Evolutionary conservation across 768 basidiomycete species (phyloP).

Genomic region (Chalciporus sphaerocephalus): DNA sequence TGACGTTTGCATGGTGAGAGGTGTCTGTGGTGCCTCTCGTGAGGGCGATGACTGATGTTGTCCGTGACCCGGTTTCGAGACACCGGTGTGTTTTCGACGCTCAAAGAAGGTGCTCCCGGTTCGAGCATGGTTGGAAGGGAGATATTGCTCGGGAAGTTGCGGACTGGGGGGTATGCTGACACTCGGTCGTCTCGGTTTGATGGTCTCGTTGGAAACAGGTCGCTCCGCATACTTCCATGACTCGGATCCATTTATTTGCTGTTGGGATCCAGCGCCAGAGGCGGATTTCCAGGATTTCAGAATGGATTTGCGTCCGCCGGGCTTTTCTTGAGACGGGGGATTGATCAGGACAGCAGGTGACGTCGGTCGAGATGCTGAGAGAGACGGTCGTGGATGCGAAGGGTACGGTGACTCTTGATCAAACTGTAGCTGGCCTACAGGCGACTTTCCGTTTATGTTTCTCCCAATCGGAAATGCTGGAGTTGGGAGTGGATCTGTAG

Average conservation of each 20-base stretch:
- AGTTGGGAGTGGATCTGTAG: slow-evolving; percentile 26
- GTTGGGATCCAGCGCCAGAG: slow-evolving; percentile 32
- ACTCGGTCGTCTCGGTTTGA: slow-evolving; percentile 45
- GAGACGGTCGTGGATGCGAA: slow-evolving; percentile 30
- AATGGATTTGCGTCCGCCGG: slow-evolving; percentile 61
- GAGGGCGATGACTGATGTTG: slow-evolving; percentile 28
- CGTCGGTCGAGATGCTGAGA: slow-evolving; percentile 31
- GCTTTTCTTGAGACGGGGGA: slow-evolving; percentile 38
- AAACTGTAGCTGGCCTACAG: slow-evolving; percentile 53
- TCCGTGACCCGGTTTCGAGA: slow-evolving; percentile 17
- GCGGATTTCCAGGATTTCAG: slow-evolving; percentile 60
- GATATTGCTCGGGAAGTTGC: slow-evolving; percentile 51
- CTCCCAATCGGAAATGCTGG: slow-evolving; percentile 26
- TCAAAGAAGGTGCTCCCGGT: slow-evolving; percentile 32
- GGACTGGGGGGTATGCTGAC: slow-evolving; percentile 59
- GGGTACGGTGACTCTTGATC: slow-evolving; percentile 76
- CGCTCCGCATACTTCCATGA: slow-evolving; percentile 40
- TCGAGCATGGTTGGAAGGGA: slow-evolving; percentile 31
- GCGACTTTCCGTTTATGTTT: slow-evolving; percentile 22
- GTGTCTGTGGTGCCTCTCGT: slow-evolving; percentile 24
- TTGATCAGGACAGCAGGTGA: slow-evolving; percentile 19
- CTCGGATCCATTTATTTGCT: slow-evolving; percentile 28
- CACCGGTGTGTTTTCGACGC: slow-evolving; percentile 18
- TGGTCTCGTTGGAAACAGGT: slow-evolving; percentile 30
- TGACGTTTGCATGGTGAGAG: slow-evolving; percentile 14